phyloP scores from a whole-genome alignment of 1,284 basidiomycete species.

The Xerocomus nothofagi region DNA sequence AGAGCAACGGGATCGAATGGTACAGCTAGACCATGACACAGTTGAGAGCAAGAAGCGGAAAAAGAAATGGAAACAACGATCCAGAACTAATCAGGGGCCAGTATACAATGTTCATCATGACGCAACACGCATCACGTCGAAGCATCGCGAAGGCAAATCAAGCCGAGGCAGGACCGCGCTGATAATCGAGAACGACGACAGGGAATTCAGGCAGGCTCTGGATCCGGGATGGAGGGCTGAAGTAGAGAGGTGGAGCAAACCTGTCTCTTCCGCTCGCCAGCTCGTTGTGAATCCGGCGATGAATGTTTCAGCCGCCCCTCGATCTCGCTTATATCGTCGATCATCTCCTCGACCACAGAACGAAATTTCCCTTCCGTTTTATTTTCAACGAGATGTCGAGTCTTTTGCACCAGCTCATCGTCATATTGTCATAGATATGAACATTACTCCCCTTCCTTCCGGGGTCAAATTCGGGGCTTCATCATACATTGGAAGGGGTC shows the following conservation, averaged over 20 bases:
- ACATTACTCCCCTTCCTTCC: conserved; percentile 47
- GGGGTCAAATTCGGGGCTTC: conserved; percentile 49
- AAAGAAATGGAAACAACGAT: conserved; percentile 13
- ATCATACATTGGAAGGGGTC: conserved; percentile 57
- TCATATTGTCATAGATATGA: conserved; percentile 46
- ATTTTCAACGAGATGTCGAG: conserved; percentile 17
- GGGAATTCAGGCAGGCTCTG: conserved; percentile 44
- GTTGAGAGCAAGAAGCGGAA: conserved; percentile 12
- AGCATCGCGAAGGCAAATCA: conserved; percentile 16
- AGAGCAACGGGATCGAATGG: conserved; percentile 3
- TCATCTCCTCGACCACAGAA: conserved; percentile 10
- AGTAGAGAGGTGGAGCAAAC: conserved; percentile 35
- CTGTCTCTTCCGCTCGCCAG: conserved; percentile 19
- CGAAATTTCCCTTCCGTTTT: conserved; percentile 12
- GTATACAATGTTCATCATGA: conserved; percentile 30
- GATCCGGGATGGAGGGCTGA: conserved; percentile 41
- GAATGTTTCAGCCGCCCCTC: conserved; percentile 4
- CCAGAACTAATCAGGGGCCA: conserved; percentile 8
- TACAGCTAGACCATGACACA: conserved; percentile 1
- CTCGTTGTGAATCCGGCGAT: conserved; percentile 1
- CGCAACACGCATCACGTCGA: conserved; percentile 30
- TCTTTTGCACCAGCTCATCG: conserved; percentile 9
- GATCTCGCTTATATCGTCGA: conserved; percentile 20
- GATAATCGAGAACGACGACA: conserved; percentile 42
- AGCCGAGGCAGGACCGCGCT: conserved; percentile 2